A percentile compares a stretch with the other conserved stretches of the same genome.
Evolutionary conservation across 176 grass and related monocot genomes (phyloP).

Genomic region (Oryza rufipogon): DNA sequence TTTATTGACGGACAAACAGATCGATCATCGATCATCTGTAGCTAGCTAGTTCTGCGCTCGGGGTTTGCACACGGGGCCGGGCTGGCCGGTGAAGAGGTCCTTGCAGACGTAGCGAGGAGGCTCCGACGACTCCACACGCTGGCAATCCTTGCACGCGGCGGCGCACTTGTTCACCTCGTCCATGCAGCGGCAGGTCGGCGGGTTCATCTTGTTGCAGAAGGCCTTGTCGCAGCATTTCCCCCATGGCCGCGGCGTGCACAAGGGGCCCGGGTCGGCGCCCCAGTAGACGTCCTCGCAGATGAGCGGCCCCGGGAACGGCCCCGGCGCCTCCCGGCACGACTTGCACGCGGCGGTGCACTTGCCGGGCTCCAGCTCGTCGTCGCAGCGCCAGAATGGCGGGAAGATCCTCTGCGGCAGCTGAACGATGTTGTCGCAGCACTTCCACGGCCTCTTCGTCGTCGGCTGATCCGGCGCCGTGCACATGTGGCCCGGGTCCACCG

Average conservation of each 20-base stretch:
- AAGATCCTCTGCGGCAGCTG: background rate
- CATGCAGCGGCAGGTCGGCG: background rate
- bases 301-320: background rate
- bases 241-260: background rate
- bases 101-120: background rate
- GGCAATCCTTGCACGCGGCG: background rate
- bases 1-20: no score
- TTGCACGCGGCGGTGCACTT: background rate
- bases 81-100: background rate
- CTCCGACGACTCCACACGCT: background rate
- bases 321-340: background rate
- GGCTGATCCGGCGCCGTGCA: background rate
- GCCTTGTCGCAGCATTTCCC: background rate
- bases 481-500: background rate
- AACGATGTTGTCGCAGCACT: background rate
- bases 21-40: no score
- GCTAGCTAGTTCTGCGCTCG: no score
- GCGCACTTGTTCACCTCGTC: background rate
- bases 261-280: background rate
- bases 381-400: background rate
- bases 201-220: background rate
- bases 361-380: background rate
- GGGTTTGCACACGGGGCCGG: background rate
- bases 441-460: background rate
- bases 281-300: background rate